These are phyloP conservation scores for Spathaspora gorwiae DNA, from an alignment of 805 yeast genomes.

Conservation along the genomic window DNA sequence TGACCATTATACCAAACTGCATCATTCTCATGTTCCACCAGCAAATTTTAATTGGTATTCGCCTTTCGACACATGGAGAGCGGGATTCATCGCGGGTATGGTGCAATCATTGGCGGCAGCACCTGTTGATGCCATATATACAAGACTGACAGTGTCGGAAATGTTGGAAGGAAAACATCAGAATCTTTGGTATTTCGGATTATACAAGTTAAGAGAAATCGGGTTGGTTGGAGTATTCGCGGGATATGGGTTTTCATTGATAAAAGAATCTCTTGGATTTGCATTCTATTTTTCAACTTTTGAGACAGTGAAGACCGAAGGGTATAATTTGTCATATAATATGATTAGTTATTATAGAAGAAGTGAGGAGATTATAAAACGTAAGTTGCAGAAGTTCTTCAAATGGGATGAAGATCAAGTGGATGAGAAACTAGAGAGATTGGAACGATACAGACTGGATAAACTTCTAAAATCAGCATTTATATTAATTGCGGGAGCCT, in stretches of 20 bases:
- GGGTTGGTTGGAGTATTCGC: constrained; percentile 87
- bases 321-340: constrained; percentile 45
- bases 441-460: constrained; percentile 35
- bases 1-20: constrained; percentile 21
- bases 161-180: constrained; percentile 61
- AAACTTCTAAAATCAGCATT: constrained; percentile 62
- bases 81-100: constrained; percentile 84
- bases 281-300: constrained; percentile 80
- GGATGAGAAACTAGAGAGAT: constrained; percentile 18
- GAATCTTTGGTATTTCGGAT: constrained; percentile 75
- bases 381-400: constrained; percentile 12
- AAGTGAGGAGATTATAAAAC: constrained; percentile 39
- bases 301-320: constrained; percentile 71
- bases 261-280: constrained; percentile 80
- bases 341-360: constrained; percentile 40
- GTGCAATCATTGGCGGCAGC: constrained; percentile 89
- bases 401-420: constrained; percentile 12
- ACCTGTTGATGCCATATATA: constrained; percentile 86
- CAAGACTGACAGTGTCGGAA: constrained; percentile 75
- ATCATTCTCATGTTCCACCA: constrained; percentile 6
- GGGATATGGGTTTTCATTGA: constrained; percentile 72
- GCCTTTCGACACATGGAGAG: constrained; percentile 57
- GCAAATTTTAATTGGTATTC: constrained; percentile 16
- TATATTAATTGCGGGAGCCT: constrained; percentile 78
- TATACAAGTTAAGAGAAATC: constrained; percentile 60